phyloP scores from a whole-genome alignment of 176 grass and related monocot genomes.

The Rhipidocladum racemiflorum region DNA sequence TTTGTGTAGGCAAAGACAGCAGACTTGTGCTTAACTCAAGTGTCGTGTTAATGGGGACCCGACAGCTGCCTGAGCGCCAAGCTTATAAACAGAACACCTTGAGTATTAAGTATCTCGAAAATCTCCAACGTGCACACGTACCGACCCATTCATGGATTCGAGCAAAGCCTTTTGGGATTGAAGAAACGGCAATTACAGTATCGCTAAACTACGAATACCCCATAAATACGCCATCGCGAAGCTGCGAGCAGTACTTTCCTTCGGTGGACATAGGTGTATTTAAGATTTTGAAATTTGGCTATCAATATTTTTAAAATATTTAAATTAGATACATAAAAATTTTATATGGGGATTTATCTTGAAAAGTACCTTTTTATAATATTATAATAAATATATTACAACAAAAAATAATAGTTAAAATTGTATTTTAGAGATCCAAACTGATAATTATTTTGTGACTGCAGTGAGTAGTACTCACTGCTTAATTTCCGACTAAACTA shows the following conservation, averaged over 20 bases:
- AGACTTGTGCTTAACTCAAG: background rate
- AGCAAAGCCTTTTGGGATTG: background rate
- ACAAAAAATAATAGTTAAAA: no score
- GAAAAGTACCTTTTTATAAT: no score
- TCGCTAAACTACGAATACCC: background rate
- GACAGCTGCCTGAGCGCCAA: background rate
- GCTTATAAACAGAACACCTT: background rate
- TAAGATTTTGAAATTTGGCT: no score
- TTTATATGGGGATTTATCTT: no score
- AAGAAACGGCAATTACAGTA: background rate
- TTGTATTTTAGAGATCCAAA: no score
- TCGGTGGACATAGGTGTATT: no score
- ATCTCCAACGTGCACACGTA: conserved; percentile 5
- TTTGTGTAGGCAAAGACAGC: background rate
- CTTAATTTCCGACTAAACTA: background rate
- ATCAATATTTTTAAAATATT: no score
- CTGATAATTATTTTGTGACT: no score
- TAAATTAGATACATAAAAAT: no score
- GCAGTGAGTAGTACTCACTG: background rate
- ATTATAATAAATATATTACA: no score
- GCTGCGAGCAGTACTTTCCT: background rate
- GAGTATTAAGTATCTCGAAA: background rate
- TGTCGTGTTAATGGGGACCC: background rate
- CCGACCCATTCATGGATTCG: background rate
- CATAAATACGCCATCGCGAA: background rate